These are phyloP conservation scores for Clitopilus hobsonii DNA, from an alignment of 768 basidiomycete genomes.

Conservation along the genomic window DNA sequence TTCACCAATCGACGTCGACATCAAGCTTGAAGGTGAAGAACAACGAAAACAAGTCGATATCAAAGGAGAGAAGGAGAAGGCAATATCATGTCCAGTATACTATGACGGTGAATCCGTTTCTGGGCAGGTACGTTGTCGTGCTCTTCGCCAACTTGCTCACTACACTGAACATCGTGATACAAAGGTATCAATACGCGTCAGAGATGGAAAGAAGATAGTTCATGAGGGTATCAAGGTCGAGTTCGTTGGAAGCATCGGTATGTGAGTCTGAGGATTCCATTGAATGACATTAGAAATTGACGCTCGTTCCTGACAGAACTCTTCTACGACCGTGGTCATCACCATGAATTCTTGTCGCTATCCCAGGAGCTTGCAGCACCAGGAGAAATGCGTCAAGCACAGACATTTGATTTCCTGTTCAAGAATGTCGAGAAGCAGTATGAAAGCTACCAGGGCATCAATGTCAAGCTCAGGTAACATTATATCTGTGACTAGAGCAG, in stretches of 20 bases:
- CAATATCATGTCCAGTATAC: constrained; percentile 84
- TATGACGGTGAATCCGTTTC: constrained; percentile 92
- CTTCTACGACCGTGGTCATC: constrained; percentile 97
- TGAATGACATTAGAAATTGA: neutral
- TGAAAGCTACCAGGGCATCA: constrained; percentile 96
- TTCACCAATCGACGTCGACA: constrained; percentile 85
- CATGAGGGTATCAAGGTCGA: constrained; percentile 99
- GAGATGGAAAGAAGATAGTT: constrained; percentile 91
- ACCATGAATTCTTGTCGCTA: constrained; percentile 95
- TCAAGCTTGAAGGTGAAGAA: constrained; percentile 86
- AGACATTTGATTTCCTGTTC: constrained; percentile 95
- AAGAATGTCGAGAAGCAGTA: constrained; percentile 99
- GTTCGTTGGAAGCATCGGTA: constrained; percentile 94
- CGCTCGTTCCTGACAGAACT: constrained; percentile 45
- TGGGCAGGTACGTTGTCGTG: constrained; percentile 62
- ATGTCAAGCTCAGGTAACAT: constrained; percentile 93
- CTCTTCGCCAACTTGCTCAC: neutral
- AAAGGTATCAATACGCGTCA: constrained; percentile 80
- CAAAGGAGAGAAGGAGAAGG: constrained; percentile 86
- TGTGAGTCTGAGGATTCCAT: constrained; percentile 14
- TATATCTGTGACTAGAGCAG: too few species aligned
- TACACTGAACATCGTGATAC: neutral
- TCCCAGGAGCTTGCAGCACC: constrained; percentile 93
- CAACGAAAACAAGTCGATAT: constrained; percentile 84
- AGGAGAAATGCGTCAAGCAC: constrained; percentile 95